These are phyloP conservation scores for Phycomyces nitens DNA, from an alignment of 192 early-diverging fungal species.

Conservation along the genomic window DNA sequence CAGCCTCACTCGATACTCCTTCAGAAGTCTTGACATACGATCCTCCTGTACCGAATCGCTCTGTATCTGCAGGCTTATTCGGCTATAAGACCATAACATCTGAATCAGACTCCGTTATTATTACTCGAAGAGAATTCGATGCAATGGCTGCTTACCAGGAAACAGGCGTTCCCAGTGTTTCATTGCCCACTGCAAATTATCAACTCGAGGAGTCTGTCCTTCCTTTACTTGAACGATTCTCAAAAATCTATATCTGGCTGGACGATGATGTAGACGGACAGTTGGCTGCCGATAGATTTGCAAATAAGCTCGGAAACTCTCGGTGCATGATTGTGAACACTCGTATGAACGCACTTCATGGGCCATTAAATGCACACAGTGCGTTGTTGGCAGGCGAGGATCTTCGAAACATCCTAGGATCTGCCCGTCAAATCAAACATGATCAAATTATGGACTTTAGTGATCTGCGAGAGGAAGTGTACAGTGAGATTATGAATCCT, in stretches of 20 bases:
- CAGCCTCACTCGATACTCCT: constrained; percentile 38
- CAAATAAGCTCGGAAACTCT: constrained; percentile 62
- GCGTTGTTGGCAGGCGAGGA: constrained; percentile 43
- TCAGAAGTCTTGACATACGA: constrained; percentile 39
- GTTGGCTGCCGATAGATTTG: constrained; percentile 52
- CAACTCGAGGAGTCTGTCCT: constrained; percentile 57
- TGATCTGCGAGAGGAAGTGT: constrained; percentile 58
- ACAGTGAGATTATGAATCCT: constrained; percentile 60
- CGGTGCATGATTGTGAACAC: constrained; percentile 57
- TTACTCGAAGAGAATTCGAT: constrained; percentile 61
- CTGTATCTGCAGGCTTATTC: constrained; percentile 47
- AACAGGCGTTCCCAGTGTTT: constrained; percentile 58
- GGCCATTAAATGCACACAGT: constrained; percentile 51
- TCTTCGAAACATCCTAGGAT: constrained; percentile 40
- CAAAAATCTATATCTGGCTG: constrained; percentile 64
- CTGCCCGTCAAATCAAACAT: constrained; percentile 51
- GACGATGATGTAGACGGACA: constrained; percentile 65
- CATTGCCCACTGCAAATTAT: constrained; percentile 51
- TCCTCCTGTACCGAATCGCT: constrained; percentile 36
- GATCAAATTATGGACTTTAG: constrained; percentile 65
- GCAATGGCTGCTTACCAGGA: constrained; percentile 64
- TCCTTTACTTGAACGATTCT: constrained; percentile 60
- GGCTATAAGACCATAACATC: constrained; percentile 54
- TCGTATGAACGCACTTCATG: constrained; percentile 34
- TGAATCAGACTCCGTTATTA: constrained; percentile 44